phyloP scores from a whole-genome alignment of 768 basidiomycete genomes.

The Multifurca ochricompacta region DNA sequence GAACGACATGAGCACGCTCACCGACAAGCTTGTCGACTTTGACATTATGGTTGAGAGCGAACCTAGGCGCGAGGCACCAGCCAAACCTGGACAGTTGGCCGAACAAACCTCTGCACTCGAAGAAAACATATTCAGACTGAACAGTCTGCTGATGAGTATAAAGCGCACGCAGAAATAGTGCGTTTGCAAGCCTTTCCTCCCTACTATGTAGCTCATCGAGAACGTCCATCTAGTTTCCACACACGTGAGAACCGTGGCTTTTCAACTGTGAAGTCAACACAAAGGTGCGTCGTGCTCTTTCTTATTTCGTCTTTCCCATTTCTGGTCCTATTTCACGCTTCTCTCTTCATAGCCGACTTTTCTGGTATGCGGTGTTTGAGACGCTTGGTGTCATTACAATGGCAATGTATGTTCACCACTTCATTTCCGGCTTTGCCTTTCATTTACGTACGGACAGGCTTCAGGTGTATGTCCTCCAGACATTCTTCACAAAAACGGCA shows the following conservation, averaged over 20 bases:
- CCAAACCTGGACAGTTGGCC: conserved; percentile 77
- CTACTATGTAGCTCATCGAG: background rate
- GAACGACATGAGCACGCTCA: conserved; percentile 93
- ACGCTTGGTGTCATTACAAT: conserved; percentile 71
- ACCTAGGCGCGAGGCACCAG: conserved; percentile 82
- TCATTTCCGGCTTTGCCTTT: conserved; percentile 2
- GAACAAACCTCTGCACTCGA: conserved; percentile 92
- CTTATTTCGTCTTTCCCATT: background rate
- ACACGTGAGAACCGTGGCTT: conserved; percentile 93
- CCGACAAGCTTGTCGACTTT: conserved; percentile 91
- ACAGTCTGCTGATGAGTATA: conserved; percentile 78
- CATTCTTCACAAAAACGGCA: conserved; percentile 94
- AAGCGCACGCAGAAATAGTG: conserved; percentile 93
- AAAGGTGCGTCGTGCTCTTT: conserved; percentile 45
- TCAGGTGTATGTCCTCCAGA: conserved; percentile 89
- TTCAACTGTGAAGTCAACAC: conserved; percentile 83
- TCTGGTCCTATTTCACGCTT: background rate
- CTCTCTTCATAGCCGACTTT: conserved; percentile 58
- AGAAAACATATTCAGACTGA: conserved; percentile 91
- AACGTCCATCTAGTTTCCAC: conserved; percentile 59
- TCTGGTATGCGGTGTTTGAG: conserved; percentile 90
- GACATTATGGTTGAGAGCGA: conserved; percentile 99
- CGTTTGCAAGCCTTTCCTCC: conserved; percentile 27
- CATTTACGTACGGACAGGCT: conserved; percentile 39
- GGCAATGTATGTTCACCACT: conserved; percentile 61